Conservation (phyloP, 352 stramenopile species). For the Pythium guiyangense region DNA sequence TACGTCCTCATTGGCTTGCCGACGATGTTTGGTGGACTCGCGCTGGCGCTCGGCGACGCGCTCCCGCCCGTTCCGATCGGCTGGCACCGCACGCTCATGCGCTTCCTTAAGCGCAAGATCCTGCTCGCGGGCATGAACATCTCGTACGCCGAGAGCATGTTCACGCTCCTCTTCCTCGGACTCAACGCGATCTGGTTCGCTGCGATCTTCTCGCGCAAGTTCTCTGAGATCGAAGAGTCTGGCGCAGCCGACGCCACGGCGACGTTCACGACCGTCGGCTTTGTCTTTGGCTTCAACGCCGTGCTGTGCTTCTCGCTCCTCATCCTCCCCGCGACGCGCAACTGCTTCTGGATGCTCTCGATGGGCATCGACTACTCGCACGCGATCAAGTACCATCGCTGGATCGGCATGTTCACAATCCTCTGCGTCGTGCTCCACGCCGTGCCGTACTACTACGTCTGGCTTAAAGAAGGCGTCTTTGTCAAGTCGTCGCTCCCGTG, state of each 20-base stretch:
- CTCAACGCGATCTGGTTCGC: constrained; percentile 81
- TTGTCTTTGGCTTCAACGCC: constrained; percentile 72
- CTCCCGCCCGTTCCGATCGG: constrained; percentile 66
- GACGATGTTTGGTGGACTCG: constrained; percentile 69
- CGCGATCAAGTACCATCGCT: constrained; percentile 86
- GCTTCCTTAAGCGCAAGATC: constrained; percentile 82
- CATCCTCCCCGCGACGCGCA: constrained; percentile 56
- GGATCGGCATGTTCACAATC: constrained; percentile 75
- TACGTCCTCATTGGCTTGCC: constrained; percentile 69
- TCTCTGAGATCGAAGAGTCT: constrained; percentile 37
- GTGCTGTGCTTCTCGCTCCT: constrained; percentile 62
- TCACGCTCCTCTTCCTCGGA: constrained; percentile 63
- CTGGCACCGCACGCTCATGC: constrained; percentile 63
- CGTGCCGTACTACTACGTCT: constrained; percentile 70
- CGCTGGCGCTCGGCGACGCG: constrained; percentile 55
- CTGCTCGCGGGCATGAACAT: constrained; percentile 64
- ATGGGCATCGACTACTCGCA: constrained; percentile 86
- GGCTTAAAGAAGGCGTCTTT: constrained; percentile 52
- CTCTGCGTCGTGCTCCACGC: constrained; percentile 57
- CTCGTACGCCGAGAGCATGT: constrained; percentile 74
- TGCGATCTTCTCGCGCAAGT: constrained; percentile 73
- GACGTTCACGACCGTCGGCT: constrained; percentile 48
- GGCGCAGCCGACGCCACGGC: constrained; percentile 35
- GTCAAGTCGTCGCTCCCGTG: constrained; percentile 57
- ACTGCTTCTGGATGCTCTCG: constrained; percentile 83